Base-by-base conservation (phyloP, 768 basidiomycete species). In the Mycena vitilis region DNA sequence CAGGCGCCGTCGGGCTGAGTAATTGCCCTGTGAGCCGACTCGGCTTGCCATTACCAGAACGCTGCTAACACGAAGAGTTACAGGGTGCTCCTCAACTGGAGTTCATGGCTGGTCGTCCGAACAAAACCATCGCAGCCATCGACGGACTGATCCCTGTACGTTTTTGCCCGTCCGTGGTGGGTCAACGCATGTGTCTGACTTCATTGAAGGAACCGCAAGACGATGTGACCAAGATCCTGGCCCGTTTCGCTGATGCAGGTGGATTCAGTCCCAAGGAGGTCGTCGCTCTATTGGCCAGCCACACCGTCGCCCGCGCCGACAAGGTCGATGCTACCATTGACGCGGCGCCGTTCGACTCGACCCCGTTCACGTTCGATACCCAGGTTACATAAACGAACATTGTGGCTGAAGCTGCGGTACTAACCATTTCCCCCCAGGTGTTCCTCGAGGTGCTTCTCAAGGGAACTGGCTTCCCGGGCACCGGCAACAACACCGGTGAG, bases 281-380 rank as follows among this genome's bases (percentile, higher is more conserved):
- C 34, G 70, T 78, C 44, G 72, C 73, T 4, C 73, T 78, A 2
- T 65, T 78, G 6, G 47, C 75, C 12, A 73, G 74, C 2, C 78
- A 77, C 42, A 73, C 71, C 25, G 66, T 79, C 53, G 78, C 77
- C 25, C 73, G 73, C 18, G 74, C 74, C 68, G 78, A 76, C 70
- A 67, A 73, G 25, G 73, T 78, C 57, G 78, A 78, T 47, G 53
- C 74, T 47, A 69, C 72, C 56, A 69, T 76, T 20, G 76, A 77
- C 51, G 76, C 78, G 20, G 59, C 54, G 54, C 79, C 81, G 0
- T 82, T 83, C 71, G 81, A 83, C 66, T 78, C 79, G 52, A 81
- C 81, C 9, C 78, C 78, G 8, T 67, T 58, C 20, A 72, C 73
- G 15, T 78, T 80, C 52, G 80, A 82, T 71, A 75, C 78, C 30